phyloP scores from a whole-genome alignment of 1,284 basidiomycete genomes.

The Marasmius fiardii region DNA sequence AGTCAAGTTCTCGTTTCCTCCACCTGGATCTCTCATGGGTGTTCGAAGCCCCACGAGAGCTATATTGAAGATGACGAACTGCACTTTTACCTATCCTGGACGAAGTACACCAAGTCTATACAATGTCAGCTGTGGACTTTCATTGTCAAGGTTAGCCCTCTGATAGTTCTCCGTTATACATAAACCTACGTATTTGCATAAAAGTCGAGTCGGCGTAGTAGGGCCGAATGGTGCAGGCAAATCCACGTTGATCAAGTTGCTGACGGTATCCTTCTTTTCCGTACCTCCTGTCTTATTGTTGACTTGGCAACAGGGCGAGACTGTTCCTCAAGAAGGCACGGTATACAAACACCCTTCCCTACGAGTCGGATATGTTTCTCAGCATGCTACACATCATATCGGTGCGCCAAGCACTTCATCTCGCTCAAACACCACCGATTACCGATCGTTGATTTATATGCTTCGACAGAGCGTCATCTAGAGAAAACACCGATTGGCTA shows the following conservation, averaged over 20 bases:
- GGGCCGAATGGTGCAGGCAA: slow-evolving; percentile 95
- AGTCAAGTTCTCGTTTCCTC: slow-evolving; percentile 96
- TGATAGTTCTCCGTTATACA: slow-evolving; percentile 15
- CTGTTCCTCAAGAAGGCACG: slow-evolving; percentile 87
- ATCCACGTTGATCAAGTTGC: slow-evolving; percentile 95
- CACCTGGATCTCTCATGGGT: slow-evolving; percentile 96
- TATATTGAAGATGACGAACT: slow-evolving; percentile 91
- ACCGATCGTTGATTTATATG: slow-evolving; percentile 9
- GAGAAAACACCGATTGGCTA: slow-evolving; percentile 96
- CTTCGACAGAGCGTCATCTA: slow-evolving; percentile 75
- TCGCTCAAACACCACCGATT: slow-evolving; percentile 4
- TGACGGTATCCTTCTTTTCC: slow-evolving; percentile 59
- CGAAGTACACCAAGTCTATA: slow-evolving; percentile 78
- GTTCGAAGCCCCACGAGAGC: slow-evolving; percentile 96
- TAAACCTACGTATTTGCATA: slow-evolving; percentile 17
- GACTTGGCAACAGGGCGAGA: slow-evolving; percentile 70
- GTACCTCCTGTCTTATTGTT: slow-evolving; percentile 11
- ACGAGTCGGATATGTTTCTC: slow-evolving; percentile 96
- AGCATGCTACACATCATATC: slow-evolving; percentile 96
- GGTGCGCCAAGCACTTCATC: slow-evolving; percentile 36
- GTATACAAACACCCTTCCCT: slow-evolving; percentile 97
- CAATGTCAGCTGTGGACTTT: slow-evolving; percentile 91
- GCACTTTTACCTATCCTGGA: slow-evolving; percentile 96
- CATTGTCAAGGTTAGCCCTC: slow-evolving; percentile 72
- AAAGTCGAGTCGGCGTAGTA: slow-evolving; percentile 82